Base-by-base conservation (phyloP, 2,329 filamentous ascomycete species). In the Pseudocercospora eumusae region DNA sequence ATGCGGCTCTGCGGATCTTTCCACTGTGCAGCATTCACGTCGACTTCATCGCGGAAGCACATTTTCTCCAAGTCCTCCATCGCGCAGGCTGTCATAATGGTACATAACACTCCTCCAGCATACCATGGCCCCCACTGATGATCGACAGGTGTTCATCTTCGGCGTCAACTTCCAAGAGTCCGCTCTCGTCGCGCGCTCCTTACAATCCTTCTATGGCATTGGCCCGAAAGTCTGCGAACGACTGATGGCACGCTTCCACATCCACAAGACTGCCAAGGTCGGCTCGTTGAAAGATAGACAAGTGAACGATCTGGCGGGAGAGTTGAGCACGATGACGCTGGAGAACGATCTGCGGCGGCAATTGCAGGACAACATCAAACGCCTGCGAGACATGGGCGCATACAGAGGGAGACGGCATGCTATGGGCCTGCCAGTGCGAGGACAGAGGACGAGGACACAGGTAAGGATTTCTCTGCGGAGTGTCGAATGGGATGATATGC, bases 391-490 rank as follows among this genome's bases (percentile, higher is more conserved):
- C 71, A 97, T 96, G 81, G 93, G 93, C 55, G 88, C 89, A 3
- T 96, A 96, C 75, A 83, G 95, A 57, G 95, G 95, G 67, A 88
- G 90, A 76, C 83, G 95, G 68, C 95, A 99, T 81, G 93, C 93
- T 61, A 93, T 98, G 89, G 86, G 88, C 64, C 79, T 98, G 79
- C 95, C 95, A 3, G 93, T 95, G 58, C 85, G 95, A 69, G 95
- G 95, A 69, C 95, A 99, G 80, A 86, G 84, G 71, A 98, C 95
- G 63, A 88, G 91, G 75, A 91, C 82, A 74, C 93, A 89, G 81
- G 85, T 87, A 71, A 63, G 75, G 73, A 15, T 23, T 20, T 57
- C 36, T 55, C 3, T 54, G 27, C n/a, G 40, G 15, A 36, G 36
- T 56, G 57, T 47, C 56, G 21, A 3, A 13, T n/a, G 8, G 23